Conservation (phyloP, 2,329 filamentous ascomycete species). For the Penicillium rolfsii region DNA sequence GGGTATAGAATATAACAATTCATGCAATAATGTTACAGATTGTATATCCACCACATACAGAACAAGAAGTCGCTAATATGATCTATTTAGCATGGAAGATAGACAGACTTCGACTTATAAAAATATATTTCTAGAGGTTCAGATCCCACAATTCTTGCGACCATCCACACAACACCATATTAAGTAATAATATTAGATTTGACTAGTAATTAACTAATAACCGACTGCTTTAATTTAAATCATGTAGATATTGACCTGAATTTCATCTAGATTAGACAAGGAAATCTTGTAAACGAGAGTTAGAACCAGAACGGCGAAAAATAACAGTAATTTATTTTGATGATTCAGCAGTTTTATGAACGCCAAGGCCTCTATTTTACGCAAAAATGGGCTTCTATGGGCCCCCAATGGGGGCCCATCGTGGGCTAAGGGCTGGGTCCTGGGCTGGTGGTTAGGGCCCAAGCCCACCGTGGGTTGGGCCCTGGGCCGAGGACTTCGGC, state of each 20-base stretch:
- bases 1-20: background rate
- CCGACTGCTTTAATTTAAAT: background rate
- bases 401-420: background rate
- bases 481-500: too few relatives aligned
- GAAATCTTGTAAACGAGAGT: too few relatives aligned
- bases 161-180: background rate
- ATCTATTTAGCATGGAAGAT: background rate
- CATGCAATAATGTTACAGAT: background rate
- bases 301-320: too few relatives aligned
- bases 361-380: background rate
- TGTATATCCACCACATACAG: background rate
- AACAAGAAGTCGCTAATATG: constrained; percentile 2
- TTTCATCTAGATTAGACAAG: background rate
- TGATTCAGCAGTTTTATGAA: too few relatives aligned
- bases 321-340: too few relatives aligned
- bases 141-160: background rate
- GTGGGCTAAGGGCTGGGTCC: too few relatives aligned
- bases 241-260: background rate
- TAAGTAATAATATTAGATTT: background rate
- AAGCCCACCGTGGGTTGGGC: too few relatives aligned
- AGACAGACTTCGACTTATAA: background rate
- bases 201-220: background rate
- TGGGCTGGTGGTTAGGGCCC: too few relatives aligned
- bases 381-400: background rate
- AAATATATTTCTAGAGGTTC: background rate